These are phyloP conservation scores for Saprolegnia diclina DNA, from an alignment of 352 stramenopile genomes.

Conservation along the genomic window DNA sequence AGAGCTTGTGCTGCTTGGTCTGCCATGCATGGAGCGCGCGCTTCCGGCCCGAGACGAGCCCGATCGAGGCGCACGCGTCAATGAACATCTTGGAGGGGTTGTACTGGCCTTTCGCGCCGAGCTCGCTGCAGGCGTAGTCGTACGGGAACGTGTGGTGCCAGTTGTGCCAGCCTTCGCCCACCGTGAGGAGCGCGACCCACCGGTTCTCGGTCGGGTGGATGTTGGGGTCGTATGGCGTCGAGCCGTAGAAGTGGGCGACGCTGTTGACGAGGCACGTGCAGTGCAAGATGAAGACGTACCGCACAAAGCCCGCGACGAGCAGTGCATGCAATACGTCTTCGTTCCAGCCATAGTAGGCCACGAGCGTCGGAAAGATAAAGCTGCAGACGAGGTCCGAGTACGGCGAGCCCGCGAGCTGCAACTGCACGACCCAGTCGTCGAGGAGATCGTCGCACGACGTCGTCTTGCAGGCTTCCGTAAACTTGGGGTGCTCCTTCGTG, in stretches of 20 bases:
- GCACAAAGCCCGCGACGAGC: conserved; percentile 91
- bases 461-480: conserved; percentile 86
- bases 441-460: conserved; percentile 97
- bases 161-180: conserved; percentile 98
- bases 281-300: conserved; percentile 94
- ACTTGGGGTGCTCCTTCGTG: conserved; percentile 94
- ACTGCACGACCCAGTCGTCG: conserved; percentile 91
- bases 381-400: conserved; percentile 98
- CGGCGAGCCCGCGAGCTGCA: conserved; percentile 96
- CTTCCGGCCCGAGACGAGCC: conserved; percentile 93
- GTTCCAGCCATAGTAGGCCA: conserved; percentile 78
- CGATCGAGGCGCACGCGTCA: conserved; percentile 86
- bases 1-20: conserved; percentile 69
- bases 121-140: conserved; percentile 98
- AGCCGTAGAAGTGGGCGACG: conserved; percentile 97
- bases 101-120: conserved; percentile 93
- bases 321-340: conserved; percentile 95
- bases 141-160: conserved; percentile 99
- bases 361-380: conserved; percentile 92
- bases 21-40: conserved; percentile 91
- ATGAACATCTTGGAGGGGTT: conserved; percentile 98
- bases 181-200: conserved; percentile 91
- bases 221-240: conserved; percentile 94
- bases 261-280: conserved; percentile 98
- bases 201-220: conserved; percentile 96